Evolutionary conservation across 1,139 yeast genomes (phyloP).

Genomic region (Casaregolazyma lundiana): DNA sequence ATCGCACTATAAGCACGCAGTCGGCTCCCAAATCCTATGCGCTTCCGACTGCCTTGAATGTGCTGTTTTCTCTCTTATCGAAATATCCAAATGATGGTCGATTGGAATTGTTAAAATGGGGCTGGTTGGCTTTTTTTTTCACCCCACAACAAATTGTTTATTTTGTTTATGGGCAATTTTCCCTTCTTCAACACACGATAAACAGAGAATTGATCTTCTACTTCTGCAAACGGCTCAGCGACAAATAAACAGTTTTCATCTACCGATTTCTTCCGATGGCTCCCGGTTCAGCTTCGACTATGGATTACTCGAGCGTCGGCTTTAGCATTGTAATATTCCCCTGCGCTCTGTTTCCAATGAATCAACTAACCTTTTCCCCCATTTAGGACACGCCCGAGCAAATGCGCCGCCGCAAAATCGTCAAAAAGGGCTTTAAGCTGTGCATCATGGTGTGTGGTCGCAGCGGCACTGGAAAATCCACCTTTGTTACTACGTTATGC

Average conservation of each 20-base stretch:
- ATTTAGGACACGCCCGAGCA: constrained; percentile 22
- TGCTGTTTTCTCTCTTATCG: neutral
- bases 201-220: too few relatives aligned
- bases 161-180: neutral
- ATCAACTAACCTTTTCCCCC: neutral
- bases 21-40: too few relatives aligned
- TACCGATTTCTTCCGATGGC: neutral
- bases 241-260: neutral
- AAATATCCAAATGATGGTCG: neutral
- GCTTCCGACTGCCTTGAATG: neutral
- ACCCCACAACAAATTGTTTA: too few relatives aligned
- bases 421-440: constrained; percentile 80
- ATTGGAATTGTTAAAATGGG: neutral
- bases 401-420: constrained; percentile 65
- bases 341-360: neutral
- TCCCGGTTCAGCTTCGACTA: neutral
- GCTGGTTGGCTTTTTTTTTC: too few relatives aligned
- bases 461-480: constrained; percentile 76
- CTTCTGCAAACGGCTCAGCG: neutral
- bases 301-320: neutral
- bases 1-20: neutral
- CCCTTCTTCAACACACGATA: too few relatives aligned
- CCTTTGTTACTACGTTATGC: constrained; percentile 80
- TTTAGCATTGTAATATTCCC: neutral
- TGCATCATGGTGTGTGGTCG: constrained; percentile 74